These are phyloP conservation scores for Xylaria nigripes DNA, from an alignment of 495 filamentous ascomycete species.

Conservation along the genomic window DNA sequence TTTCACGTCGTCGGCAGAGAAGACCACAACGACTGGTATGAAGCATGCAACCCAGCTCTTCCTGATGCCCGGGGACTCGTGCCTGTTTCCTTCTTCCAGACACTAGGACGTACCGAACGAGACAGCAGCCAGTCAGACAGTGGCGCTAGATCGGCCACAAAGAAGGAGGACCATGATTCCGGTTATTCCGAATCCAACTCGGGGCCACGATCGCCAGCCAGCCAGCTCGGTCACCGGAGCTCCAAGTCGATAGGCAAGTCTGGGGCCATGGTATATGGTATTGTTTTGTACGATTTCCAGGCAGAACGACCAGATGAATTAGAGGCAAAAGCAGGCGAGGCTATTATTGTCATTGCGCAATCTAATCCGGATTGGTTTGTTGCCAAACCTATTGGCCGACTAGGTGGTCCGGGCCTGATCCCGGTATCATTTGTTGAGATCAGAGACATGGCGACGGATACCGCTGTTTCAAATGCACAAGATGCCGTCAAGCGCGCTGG, in stretches of 20 bases:
- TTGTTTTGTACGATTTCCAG: conserved; percentile 95
- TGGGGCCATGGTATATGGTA: conserved; percentile 89
- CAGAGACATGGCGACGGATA: conserved; percentile 81
- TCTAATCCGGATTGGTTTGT: conserved; percentile 99
- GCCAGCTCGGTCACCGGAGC: conserved; percentile 40
- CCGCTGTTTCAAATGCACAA: conserved; percentile 70
- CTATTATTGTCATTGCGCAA: conserved; percentile 96
- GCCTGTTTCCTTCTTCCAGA: conserved; percentile 86
- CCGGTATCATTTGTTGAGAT: conserved; percentile 97
- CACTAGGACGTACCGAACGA: conserved; percentile 80
- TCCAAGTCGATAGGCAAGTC: conserved; percentile 53
- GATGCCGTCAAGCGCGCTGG: conserved; percentile 85
- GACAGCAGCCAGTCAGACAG: conserved; percentile 73
- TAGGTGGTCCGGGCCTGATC: conserved; percentile 90
- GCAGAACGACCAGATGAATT: conserved; percentile 92
- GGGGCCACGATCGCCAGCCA: conserved; percentile 38
- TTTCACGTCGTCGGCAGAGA: conserved; percentile 97
- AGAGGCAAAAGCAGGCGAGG: conserved; percentile 89
- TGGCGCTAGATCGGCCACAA: conserved; percentile 48
- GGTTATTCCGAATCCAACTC: conserved; percentile 36
- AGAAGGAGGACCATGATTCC: conserved; percentile 30
- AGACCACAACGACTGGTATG: conserved; percentile 93
- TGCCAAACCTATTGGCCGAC: conserved; percentile 90
- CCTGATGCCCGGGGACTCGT: conserved; percentile 85
- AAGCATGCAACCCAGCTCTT: conserved; percentile 92